Percentiles rank a stretch among this genome's conserved stretches.
Conservation (phyloP, 495 filamentous ascomycete species). For the Cryomyces minteri region DNA sequence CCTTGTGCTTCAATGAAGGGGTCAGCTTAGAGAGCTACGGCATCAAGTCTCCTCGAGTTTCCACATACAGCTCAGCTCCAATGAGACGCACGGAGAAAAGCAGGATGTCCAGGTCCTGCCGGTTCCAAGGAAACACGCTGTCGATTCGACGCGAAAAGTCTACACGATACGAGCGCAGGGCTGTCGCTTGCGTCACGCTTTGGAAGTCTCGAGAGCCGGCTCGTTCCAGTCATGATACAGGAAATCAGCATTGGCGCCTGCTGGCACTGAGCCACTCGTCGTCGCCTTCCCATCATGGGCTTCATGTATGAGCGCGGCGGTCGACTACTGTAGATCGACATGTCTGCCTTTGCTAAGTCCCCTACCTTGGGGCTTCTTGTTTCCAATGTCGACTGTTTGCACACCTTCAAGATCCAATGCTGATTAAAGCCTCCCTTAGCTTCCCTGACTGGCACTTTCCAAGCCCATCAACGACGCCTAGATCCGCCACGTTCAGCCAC, state of each 20-base stretch:
- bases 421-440: not conserved
- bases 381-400: no score
- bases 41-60: not conserved
- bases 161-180: no score
- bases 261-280: no score
- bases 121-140: no score
- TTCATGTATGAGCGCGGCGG: no score
- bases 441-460: constrained; percentile 21
- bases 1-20: not conserved
- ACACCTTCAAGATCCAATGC: not conserved
- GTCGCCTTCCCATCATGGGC: no score
- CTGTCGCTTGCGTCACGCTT: no score
- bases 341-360: constrained; percentile 10
- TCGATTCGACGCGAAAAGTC: no score
- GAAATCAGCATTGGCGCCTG: no score
- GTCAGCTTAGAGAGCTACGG: not conserved
- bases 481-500: constrained; percentile 5
- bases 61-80: not conserved
- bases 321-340: not conserved
- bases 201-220: no score
- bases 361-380: no score
- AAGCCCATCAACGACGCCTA: constrained; percentile 20
- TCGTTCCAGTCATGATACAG: no score
- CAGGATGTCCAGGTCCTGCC: not conserved
- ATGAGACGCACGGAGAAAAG: not conserved